phyloP scores from a whole-genome alignment of 371 early-diverging fungal species.

The Phascolomyces articulosus region DNA sequence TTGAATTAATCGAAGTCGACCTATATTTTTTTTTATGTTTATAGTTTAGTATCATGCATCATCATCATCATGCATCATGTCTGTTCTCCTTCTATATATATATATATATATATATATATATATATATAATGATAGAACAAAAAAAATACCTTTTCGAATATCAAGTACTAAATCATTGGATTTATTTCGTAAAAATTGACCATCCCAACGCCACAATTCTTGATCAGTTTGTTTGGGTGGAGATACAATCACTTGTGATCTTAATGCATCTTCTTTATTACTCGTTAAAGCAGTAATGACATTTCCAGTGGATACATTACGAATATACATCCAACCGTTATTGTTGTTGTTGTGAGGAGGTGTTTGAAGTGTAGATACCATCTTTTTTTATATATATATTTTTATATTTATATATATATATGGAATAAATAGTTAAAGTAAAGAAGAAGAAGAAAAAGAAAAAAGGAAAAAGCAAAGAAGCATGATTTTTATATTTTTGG shows the following conservation, averaged over 20 bases:
- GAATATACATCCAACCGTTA: conserved; percentile 45
- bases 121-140: too few relatives aligned
- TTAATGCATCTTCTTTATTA: conserved; percentile 7
- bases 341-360: conserved; percentile 7
- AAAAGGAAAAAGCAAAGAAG: not conserved
- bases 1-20: conserved; percentile 50
- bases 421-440: not conserved
- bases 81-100: too few relatives aligned
- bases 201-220: conserved; percentile 53
- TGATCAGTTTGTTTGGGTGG: conserved; percentile 30
- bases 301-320: conserved; percentile 37
- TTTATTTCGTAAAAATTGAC: conserved; percentile 44
- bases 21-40: conserved; percentile 11
- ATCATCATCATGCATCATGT: too few relatives aligned
- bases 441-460: not conserved
- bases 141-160: conserved; percentile 48
- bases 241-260: conserved; percentile 44
- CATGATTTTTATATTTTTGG: not conserved
- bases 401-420: not conserved
- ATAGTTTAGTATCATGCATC: not conserved
- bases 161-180: conserved; percentile 44
- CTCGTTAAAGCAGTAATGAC: conserved; percentile 25
- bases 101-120: too few relatives aligned
- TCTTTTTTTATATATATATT: not conserved
- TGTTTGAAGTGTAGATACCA: conserved; percentile 8